These are phyloP conservation scores for Kodamaea neixiangensis DNA, from an alignment of 805 yeast genomes.

Conservation along the genomic window DNA sequence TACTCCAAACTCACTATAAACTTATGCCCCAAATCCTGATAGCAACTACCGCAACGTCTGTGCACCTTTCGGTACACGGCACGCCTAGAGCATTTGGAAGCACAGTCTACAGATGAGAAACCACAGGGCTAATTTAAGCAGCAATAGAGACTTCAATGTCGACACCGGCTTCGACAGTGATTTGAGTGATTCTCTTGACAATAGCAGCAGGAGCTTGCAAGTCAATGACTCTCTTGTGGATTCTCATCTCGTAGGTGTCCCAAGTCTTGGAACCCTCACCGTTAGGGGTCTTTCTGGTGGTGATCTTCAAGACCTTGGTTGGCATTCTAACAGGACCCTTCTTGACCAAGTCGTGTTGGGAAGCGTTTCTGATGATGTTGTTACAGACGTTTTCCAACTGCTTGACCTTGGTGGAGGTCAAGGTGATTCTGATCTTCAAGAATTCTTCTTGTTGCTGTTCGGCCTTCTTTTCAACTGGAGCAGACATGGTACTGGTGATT, in stretches of 20 bases:
- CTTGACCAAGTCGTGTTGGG: conserved; percentile 77
- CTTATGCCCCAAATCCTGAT: conserved; percentile 47
- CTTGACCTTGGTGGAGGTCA: conserved; percentile 98
- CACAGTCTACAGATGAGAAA: conserved; percentile 10
- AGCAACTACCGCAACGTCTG: conserved; percentile 63
- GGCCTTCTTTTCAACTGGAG: conserved; percentile 72
- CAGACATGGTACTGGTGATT: conserved; percentile 59
- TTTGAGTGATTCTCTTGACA: conserved; percentile 95
- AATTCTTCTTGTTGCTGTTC: conserved; percentile 80
- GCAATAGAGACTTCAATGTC: conserved; percentile 94
- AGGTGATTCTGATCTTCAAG: conserved; percentile 98
- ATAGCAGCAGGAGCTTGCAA: conserved; percentile 93
- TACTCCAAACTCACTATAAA: background rate
- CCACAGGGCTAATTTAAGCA: conserved; percentile 49
- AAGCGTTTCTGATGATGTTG: conserved; percentile 87
- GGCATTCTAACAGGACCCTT: conserved; percentile 99
- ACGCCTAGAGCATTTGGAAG: conserved; percentile 60
- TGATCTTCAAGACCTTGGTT: conserved; percentile 95
- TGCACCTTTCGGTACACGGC: conserved; percentile 48
- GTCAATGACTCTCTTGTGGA: conserved; percentile 99
- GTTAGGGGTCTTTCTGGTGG: conserved; percentile 99
- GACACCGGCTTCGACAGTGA: conserved; percentile 99
- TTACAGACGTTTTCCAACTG: conserved; percentile 95
- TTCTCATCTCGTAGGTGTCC: conserved; percentile 99
- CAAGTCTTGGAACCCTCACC: conserved; percentile 99